Conservation (phyloP, 2,329 filamentous ascomycete species). For the Myriosclerotinia curreyana region DNA sequence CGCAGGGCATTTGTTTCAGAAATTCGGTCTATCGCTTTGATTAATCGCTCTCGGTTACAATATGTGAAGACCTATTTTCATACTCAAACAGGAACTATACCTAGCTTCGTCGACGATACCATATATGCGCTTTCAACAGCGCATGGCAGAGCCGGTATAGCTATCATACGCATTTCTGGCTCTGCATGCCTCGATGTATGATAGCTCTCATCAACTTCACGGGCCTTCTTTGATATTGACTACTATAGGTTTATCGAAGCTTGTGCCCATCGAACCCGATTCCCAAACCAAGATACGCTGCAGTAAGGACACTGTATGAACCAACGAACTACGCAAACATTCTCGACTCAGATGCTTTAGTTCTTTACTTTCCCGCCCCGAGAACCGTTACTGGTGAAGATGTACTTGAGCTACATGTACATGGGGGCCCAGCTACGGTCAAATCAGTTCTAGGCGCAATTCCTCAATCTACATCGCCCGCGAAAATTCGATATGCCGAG, state of each 20-base stretch:
- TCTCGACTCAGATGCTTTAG: conserved; percentile 64
- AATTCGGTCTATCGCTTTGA: neutral
- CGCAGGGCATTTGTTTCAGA: neutral
- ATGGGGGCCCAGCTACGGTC: conserved; percentile 85
- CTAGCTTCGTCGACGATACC: conserved; percentile 46
- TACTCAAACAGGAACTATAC: neutral
- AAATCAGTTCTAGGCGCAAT: conserved; percentile 82
- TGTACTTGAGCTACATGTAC: conserved; percentile 88
- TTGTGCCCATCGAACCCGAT: conserved; percentile 55
- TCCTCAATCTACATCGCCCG: conserved; percentile 46
- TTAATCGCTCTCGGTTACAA: neutral
- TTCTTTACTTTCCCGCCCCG: conserved; percentile 75
- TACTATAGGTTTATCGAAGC: conserved; percentile 57
- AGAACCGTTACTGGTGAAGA: conserved; percentile 89
- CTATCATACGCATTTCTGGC: conserved; percentile 84
- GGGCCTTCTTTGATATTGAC: conserved; percentile 18
- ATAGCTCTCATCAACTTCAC: conserved; percentile 17
- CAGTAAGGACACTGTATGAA: conserved; percentile 70
- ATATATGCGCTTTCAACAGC: conserved; percentile 93
- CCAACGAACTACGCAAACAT: conserved; percentile 45
- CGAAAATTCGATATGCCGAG: conserved; percentile 76
- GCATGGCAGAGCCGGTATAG: conserved; percentile 81
- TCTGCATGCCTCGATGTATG: conserved; percentile 66
- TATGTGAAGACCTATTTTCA: neutral
- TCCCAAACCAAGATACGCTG: conserved; percentile 62